Base-by-base conservation (phyloP, 306 rosid genomes). In the Castanopsis chinensis region DNA sequence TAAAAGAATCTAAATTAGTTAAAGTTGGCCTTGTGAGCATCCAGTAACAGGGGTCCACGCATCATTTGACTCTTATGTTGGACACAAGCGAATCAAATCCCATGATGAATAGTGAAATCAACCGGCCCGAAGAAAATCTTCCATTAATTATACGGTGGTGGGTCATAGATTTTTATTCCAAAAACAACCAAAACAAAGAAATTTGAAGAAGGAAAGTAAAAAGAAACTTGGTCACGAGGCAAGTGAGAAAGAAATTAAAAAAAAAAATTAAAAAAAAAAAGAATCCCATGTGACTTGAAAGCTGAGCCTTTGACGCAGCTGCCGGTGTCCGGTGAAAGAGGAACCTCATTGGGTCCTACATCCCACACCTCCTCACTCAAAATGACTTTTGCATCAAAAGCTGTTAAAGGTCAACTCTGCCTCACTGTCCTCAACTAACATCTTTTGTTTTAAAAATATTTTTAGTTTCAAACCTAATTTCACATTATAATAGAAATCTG, bases 391-490 rank as follows among this genome's bases (percentile, higher is more conserved):
- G 89, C 91, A 86, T 91, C 74, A 85, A 92, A 89, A 85, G 91
- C 75, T 69, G 91, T 63, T 64, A 85, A 88, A 84, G 92, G 96
- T 92, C 96, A 92, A 92, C 93, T 85, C 82, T 82, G 80, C 88
- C 86, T 72, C 82, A 54, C 88, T 87, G 92, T 92, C 91, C 37
- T 82, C 89, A 92, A 90, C 92, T 77, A 69, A 9, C 55, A 0
- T 2, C 9, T 4, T 73, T 56, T 41, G 43, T 35, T 35, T 35
- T 35, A 1, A 6, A 41, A 41, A 41, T 41, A 8, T 7, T 8
- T 37, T 37, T 37, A 37, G 11, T 37, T 37, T 37, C 11, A 0
- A 0, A 37, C 45, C 3, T 7, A 37, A 37, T 37, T 2, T 37
- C 0, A 6, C 0, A 1, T 1, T 0, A 6, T 37, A 0, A 6